A percentile compares a stretch with the other conserved stretches of the same genome.
Evolutionary conservation across 2,329 filamentous ascomycete species (phyloP).

Genomic region (Penicillium sclerotigenum): DNA sequence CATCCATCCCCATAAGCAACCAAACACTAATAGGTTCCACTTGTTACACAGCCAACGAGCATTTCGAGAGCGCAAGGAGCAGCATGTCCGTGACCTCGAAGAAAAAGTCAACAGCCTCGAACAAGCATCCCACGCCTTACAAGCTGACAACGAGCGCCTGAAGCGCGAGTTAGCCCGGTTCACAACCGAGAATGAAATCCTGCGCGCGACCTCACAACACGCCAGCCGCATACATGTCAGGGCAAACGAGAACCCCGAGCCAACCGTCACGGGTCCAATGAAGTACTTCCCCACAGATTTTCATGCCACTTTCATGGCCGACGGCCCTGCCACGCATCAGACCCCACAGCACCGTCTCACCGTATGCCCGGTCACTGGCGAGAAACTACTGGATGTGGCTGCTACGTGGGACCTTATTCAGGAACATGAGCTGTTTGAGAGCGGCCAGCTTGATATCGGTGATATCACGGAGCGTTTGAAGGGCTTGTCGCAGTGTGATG

Average conservation of each 20-base stretch:
- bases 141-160: conserved; percentile 80
- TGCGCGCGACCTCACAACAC: conserved; percentile 69
- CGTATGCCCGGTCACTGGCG: conserved; percentile 60
- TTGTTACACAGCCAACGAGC: conserved; percentile 70
- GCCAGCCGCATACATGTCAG: conserved; percentile 42
- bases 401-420: conserved; percentile 91
- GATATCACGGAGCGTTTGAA: conserved; percentile 78
- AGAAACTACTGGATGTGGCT: conserved; percentile 68
- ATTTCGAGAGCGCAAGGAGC: conserved; percentile 93
- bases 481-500: conserved; percentile 73
- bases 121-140: conserved; percentile 66
- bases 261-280: conserved; percentile 64
- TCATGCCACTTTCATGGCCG: conserved; percentile 60
- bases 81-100: conserved; percentile 89
- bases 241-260: conserved; percentile 32
- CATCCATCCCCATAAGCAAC: not conserved
- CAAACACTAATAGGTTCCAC: not conserved
- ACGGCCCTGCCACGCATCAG: conserved; percentile 19
- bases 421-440: conserved; percentile 70
- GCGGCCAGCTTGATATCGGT: conserved; percentile 75
- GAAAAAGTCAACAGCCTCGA: conserved; percentile 76
- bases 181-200: conserved; percentile 86
- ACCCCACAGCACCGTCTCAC: conserved; percentile 61
- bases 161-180: conserved; percentile 80
- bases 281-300: conserved; percentile 70